Evolutionary conservation across 1,139 yeast genomes (phyloP), one percentile per base, ranked within the genome.

Genomic region (Yamadazyma friedrichii): DNA sequence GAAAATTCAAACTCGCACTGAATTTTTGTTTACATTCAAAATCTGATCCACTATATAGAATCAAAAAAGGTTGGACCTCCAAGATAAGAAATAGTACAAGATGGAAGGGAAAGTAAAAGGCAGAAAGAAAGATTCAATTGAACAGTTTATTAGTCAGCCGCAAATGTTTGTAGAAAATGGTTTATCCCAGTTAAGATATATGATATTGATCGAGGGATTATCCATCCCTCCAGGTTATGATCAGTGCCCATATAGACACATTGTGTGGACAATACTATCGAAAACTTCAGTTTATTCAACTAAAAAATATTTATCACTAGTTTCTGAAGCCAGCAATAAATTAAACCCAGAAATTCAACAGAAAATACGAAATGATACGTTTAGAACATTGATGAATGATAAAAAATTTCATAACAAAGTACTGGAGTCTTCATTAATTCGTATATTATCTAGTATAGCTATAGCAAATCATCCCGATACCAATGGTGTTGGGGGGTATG

Each of bases 351-450:
- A 65, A 22, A 70, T 82, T 3, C 80, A 82, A 46, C 73, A 77
- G 38, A 89, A 89, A 61, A 89, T 89, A 48, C 76, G 83, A 45
- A 87, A 89, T 59, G 97, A 89, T 56, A 87, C 96, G 1, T 88
- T 88, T 54, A 66, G 97, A 41, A 89, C 97, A 0, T 71, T 89
- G 50, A 84, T 86, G 62, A 83, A 88, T 37, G 96, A 89, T 58
- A 66, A 70, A 33, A 60, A 63, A 31, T 89, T 89, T 63, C 82
- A 80, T 49, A 65, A 65, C 43, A 76, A 76, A 46, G 96, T 89
- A 1, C 62, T 79, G 30, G 95, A 88, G 54, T 79, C 78, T 5
- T 65, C 87, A 3, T 64, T 89, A 38, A 75, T 84, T 15, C 64
- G 97, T 33, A 68, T 88, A 2, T 69, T 89, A 31, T 84, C 88